A percentile compares a stretch with the other conserved stretches of the same genome.
phyloP scores from a whole-genome alignment of 495 filamentous ascomycete genomes.

The Geopyxis carbonaria region DNA sequence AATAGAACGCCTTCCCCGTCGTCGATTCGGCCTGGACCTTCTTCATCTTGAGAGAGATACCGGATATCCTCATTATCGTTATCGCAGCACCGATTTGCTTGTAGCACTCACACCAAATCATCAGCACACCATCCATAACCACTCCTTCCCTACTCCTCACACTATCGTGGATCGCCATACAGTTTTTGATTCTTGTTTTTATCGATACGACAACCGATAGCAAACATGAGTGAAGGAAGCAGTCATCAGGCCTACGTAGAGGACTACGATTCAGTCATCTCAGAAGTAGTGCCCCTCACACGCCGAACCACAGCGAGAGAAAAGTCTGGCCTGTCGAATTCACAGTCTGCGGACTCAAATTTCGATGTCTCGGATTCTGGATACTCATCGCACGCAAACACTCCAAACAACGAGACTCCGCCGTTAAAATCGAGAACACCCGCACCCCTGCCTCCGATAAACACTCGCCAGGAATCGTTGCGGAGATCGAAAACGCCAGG shows the following conservation, averaged over 20 bases:
- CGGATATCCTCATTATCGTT: no score
- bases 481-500: conserved; percentile 7
- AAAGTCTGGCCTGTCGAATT: conserved; percentile 19
- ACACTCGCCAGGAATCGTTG: conserved; percentile 1
- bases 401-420: conserved; percentile 20
- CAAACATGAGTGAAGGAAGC: background rate
- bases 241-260: conserved; percentile 21
- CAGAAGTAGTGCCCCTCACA: conserved; percentile 20
- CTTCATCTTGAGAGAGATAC: no score
- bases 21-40: no score
- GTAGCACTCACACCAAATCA: conserved; percentile 1
- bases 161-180: conserved; percentile 1
- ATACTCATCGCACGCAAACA: conserved; percentile 20
- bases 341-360: conserved; percentile 14
- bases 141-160: no score
- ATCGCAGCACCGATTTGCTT: conserved; percentile 5
- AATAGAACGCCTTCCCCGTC: no score
- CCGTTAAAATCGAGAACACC: conserved; percentile 15
- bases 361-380: conserved; percentile 24
- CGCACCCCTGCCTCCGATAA: conserved; percentile 11
- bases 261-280: conserved; percentile 24
- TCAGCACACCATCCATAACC: background rate
- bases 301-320: conserved; percentile 16
- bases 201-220: background rate
- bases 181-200: background rate